Evolutionary conservation across 192 early-diverging fungal genomes (phyloP).

Genomic region (Backusella westeae): DNA sequence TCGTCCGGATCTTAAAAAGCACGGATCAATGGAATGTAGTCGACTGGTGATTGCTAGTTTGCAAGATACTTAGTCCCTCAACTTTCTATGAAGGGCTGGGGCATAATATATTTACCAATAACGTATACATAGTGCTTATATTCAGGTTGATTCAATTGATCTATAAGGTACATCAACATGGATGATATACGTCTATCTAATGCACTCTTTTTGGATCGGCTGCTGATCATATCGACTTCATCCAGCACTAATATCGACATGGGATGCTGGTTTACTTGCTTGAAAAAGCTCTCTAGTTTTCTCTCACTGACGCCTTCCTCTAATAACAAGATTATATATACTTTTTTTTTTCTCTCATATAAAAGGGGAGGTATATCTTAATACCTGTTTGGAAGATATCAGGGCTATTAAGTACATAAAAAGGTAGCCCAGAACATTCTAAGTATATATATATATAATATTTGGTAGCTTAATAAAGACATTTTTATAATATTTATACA

Average conservation of each 20-base stretch:
- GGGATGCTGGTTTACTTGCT: slow-evolving; percentile 19
- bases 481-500: not conserved
- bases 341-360: not conserved
- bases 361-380: not conserved
- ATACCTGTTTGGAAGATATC: slow-evolving; percentile 20
- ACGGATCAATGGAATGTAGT: slow-evolving; percentile 46
- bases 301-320: slow-evolving; percentile 57
- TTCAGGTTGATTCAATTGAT: slow-evolving; percentile 35
- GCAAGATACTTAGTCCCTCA: not conserved
- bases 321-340: slow-evolving; percentile 11
- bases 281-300: slow-evolving; percentile 42
- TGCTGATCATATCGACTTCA: slow-evolving; percentile 55
- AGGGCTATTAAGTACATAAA: slow-evolving; percentile 12
- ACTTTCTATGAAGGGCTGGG: too few species aligned
- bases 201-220: slow-evolving; percentile 36
- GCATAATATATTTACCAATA: slow-evolving; percentile 36
- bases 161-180: slow-evolving; percentile 24
- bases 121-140: slow-evolving; percentile 36
- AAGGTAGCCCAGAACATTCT: slow-evolving; percentile 16
- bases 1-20: slow-evolving; percentile 57
- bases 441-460: not conserved
- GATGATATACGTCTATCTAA: slow-evolving; percentile 13
- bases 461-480: not conserved
- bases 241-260: slow-evolving; percentile 53
- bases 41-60: slow-evolving; percentile 50